A percentile compares a stretch with the other conserved stretches of the same genome.
Evolutionary conservation across 2,329 filamentous ascomycete genomes (phyloP).

Genomic region (Ceratocystis huliohia): DNA sequence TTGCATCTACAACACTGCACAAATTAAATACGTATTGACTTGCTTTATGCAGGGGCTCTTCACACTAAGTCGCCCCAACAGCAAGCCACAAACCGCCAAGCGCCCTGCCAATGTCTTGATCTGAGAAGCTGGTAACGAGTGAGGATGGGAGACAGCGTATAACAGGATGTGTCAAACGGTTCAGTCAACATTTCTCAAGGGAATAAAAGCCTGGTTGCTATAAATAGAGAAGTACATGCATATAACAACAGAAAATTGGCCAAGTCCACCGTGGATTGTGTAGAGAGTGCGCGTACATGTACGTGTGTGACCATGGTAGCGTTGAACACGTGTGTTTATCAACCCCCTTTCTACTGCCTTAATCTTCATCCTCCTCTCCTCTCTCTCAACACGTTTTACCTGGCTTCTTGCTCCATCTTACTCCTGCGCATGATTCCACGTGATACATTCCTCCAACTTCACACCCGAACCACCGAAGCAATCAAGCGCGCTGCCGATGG

Average conservation of each 20-base stretch:
- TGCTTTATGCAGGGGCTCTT: conserved; percentile 3
- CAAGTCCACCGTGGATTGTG: background rate
- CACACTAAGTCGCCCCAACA: background rate
- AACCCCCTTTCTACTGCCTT: background rate
- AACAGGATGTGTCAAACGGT: background rate
- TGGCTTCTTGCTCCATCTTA: background rate
- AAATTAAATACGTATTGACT: background rate
- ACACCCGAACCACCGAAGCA: conserved; percentile 86
- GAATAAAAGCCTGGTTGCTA: background rate
- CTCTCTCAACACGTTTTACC: background rate
- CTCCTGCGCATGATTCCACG: conserved; percentile 58
- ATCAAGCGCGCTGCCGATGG: conserved; percentile 90
- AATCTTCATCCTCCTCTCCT: background rate
- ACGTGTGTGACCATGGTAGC: background rate
- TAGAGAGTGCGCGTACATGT: background rate
- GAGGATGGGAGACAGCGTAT: background rate
- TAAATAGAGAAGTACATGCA: background rate
- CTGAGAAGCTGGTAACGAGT: conserved; percentile 4
- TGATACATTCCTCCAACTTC: conserved; percentile 75
- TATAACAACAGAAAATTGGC: background rate
- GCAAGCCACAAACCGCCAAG: background rate
- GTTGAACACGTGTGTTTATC: background rate
- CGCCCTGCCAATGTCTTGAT: conserved; percentile 3
- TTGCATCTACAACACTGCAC: background rate
- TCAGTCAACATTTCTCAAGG: background rate